Evolutionary conservation across 2,329 filamentous ascomycete species (phyloP).

Genomic region (Ascocoryne sarcoides): DNA sequence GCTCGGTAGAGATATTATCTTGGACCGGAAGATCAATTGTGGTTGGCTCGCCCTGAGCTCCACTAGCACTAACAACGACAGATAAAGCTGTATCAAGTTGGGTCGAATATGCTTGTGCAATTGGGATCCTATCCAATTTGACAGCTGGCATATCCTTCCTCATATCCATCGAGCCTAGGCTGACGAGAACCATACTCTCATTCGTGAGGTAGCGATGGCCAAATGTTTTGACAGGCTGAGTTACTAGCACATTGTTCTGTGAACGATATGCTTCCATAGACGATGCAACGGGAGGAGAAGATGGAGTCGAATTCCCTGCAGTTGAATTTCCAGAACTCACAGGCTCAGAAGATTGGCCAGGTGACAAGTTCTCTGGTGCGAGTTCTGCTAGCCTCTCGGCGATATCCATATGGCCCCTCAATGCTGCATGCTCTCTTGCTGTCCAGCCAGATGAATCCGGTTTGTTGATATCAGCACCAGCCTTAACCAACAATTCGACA

Average conservation of each 20-base stretch:
- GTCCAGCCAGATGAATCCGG: conserved; percentile 89
- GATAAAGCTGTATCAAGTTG: conserved; percentile 92
- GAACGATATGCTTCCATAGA: conserved; percentile 55
- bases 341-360: not conserved
- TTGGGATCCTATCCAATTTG: conserved; percentile 76
- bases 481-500: conserved; percentile 67
- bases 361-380: conserved; percentile 12
- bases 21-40: conserved; percentile 89
- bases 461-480: conserved; percentile 66
- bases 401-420: conserved; percentile 81
- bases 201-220: conserved; percentile 90
- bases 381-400: conserved; percentile 54
- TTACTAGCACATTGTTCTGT: conserved; percentile 33
- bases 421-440: conserved; percentile 81
- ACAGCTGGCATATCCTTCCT: conserved; percentile 74
- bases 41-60: conserved; percentile 77
- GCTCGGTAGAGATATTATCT: conserved; percentile 88
- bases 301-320: conserved; percentile 16
- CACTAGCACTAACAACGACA: conserved; percentile 77
- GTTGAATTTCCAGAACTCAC: conserved; percentile 25
- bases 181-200: conserved; percentile 84
- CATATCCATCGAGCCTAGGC: conserved; percentile 89
- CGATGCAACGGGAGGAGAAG: conserved; percentile 42
- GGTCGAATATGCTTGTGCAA: conserved; percentile 81
- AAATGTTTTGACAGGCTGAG: conserved; percentile 86